Base-by-base conservation (phyloP, 1,284 basidiomycete species). In the Boletus subluridellus region DNA sequence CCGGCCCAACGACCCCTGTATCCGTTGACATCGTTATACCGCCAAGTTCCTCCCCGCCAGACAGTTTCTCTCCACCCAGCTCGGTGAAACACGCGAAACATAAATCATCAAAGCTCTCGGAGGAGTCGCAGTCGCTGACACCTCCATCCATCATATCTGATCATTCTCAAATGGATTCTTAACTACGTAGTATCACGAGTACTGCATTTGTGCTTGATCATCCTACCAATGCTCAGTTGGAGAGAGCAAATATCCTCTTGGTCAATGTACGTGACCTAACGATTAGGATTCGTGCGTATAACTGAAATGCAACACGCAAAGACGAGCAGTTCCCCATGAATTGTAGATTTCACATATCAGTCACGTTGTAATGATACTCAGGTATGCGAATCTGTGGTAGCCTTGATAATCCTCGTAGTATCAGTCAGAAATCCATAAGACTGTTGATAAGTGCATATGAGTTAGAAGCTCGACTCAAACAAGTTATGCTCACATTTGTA, bases 361-460 rank as follows among this genome's bases (percentile, higher is more conserved):
- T 37, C 1, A n/a, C n/a, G 6, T 39, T 35, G 42, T 49, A 17
- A 38, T 11, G 11, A 46, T 26, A 24, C 8, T 46, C 28, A 38
- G 24, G 37, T 46, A 32, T 39, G 28, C 47, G 21, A 52, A 50
- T 37, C 21, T 21, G 41, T 39, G 21, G 44, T 45, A 34, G 56
- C 63, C 59, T 53, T 59, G 55, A 76, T 66, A 21, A 83, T 70
- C 48, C 76, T 74, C 52, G 66, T 63, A 14, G 80, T 79, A 65
- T 83, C 80, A 9, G 84, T 85, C 7, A 84, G 76, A 67, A 85
- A 87, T 1, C 84, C 85, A 54, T 85, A 86, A 64, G 74, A 76
- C 84, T 86, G 59, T 53, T 32, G 4, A 42, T 58, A 48, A 26
- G 46, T 30, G 55, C 26, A 24, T 38, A 52, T 57, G 57, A 63